phyloP scores from a whole-genome alignment of 106 monocot genomes.

The Dioscorea dumetorum region DNA sequence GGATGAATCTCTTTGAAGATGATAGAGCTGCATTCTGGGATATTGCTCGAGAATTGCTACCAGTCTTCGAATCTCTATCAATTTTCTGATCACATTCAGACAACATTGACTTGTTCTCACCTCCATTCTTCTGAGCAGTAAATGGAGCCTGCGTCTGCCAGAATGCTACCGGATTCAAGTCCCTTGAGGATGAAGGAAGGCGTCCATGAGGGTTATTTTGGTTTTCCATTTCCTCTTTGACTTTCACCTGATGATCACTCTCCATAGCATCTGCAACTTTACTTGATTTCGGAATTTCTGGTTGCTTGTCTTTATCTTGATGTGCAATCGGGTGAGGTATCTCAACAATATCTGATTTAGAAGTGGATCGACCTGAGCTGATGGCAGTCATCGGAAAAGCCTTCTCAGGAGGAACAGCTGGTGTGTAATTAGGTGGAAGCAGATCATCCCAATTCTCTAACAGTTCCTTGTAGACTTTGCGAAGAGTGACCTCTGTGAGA shows the following conservation, averaged over 20 bases:
- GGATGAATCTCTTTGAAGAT: constrained; percentile 19
- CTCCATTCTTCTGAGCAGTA: constrained; percentile 20
- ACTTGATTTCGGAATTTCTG: constrained; percentile 21
- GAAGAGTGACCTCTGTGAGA: constrained; percentile 92
- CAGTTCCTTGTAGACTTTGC: constrained; percentile 96
- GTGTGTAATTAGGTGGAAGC: constrained; percentile 85
- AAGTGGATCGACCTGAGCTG: constrained; percentile 39
- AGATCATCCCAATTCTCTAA: constrained; percentile 96
- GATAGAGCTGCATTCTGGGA: constrained; percentile 8
- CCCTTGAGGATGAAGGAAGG: constrained; percentile 17
- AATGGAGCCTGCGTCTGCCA: constrained; percentile 46
- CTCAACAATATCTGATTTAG: constrained; percentile 38
- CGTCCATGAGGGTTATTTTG: constrained; percentile 8
- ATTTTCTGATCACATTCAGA: constrained; percentile 17
- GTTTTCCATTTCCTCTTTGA: constrained; percentile 27
- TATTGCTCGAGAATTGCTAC: neutral
- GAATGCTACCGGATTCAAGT: constrained; percentile 33
- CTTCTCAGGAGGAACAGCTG: constrained; percentile 89
- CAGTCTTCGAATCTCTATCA: constrained; percentile 5
- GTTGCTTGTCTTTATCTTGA: constrained; percentile 40
- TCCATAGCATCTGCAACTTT: constrained; percentile 20
- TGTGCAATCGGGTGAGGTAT: constrained; percentile 16
- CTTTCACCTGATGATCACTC: constrained; percentile 16
- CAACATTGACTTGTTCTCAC: constrained; percentile 10
- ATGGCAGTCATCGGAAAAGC: constrained; percentile 90